Base-by-base conservation (phyloP, 2,329 filamentous ascomycete species). In the Corinectria fuckeliana region DNA sequence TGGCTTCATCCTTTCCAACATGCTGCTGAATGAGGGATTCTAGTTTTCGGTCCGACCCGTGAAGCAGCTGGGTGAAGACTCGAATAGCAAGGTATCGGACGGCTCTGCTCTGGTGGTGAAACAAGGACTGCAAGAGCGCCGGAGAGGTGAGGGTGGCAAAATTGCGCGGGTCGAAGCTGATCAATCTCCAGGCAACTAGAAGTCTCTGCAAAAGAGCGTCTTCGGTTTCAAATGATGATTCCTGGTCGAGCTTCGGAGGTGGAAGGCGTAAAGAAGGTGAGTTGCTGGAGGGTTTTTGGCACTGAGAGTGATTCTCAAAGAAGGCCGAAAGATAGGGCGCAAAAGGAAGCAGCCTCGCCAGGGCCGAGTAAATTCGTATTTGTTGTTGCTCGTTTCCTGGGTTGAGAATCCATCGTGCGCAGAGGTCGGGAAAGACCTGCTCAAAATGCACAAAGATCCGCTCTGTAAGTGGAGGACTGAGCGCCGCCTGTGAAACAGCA, bases 41-140 rank as follows among this genome's bases (percentile, higher is more conserved):
- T 47, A 91, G 82, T 62, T 91, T 91, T 64, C 84, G 81, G 74
- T 99, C 95, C 4, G 95, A 90, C 26, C 91, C 91, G 69, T 88
- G 87, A 67, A 96, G 86, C 57, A 92, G 86, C 63, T 92, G 82
- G 71, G 90, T 93, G 65, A 97, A 91, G 59, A 93, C 86, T 63
- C 92, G 87, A 56, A 96, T 84, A 13, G 93, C 90, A 61, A 98
- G 81, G 75, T 93, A 97, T 76, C 91, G 87, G 50, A 96, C 85
- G 14, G 85, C 78, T 58, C 77, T 79, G 65, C 83, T 81, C 45
- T 76, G 70, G 72, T 89, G 85, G 50, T 81, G 78, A 67, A 97
- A 90, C 11, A 96, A 79, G 26, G 77, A 76, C 76, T 93, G 88
- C 41, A 97, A 81, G 63, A 85, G 84, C 45, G 86, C 82, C 1